Evolutionary conservation across 1,284 basidiomycete species (phyloP).

Genomic region (Ustilago vetiveriae): DNA sequence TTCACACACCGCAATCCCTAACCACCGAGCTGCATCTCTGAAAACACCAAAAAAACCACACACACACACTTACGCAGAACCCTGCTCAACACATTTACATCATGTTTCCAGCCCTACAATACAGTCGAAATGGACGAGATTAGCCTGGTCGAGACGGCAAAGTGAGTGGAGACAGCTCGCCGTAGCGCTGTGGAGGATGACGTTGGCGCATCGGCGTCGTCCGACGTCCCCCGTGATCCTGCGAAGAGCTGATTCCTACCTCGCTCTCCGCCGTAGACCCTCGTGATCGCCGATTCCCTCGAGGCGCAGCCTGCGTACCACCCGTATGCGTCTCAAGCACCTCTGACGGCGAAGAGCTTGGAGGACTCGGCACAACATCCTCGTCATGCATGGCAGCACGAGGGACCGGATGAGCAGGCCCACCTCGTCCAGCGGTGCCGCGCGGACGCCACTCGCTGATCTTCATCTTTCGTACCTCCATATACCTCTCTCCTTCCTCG

Average conservation of each 20-base stretch:
- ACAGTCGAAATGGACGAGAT: too few species aligned
- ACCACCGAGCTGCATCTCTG: constrained; percentile 18
- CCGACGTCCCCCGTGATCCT: constrained; percentile 11
- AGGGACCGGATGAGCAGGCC: too few species aligned
- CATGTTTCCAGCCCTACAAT: too few species aligned
- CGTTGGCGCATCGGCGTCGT: constrained; percentile 20
- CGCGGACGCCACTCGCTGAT: constrained; percentile 4
- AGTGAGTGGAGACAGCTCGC: constrained; percentile 3
- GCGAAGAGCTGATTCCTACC: background rate
- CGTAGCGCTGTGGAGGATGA: constrained; percentile 21
- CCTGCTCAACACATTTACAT: too few species aligned
- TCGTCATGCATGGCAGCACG: too few species aligned
- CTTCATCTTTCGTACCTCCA: constrained; percentile 28
- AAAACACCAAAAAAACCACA: background rate
- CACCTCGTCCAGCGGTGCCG: background rate
- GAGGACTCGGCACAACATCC: background rate
- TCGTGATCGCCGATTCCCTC: background rate
- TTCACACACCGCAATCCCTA: constrained; percentile 29
- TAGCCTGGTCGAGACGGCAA: too few species aligned
- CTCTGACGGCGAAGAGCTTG: constrained; percentile 1
- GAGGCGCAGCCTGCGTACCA: background rate
- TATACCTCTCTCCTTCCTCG: constrained; percentile 23
- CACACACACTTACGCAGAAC: too few species aligned
- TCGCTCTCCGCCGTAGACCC: constrained; percentile 8
- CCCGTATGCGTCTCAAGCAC: background rate